Percentiles rank a stretch among this genome's conserved stretches.
These are phyloP conservation scores for Phycomyces blakesleeanus DNA, from an alignment of 192 early-diverging fungal species.

Conservation along the genomic window DNA sequence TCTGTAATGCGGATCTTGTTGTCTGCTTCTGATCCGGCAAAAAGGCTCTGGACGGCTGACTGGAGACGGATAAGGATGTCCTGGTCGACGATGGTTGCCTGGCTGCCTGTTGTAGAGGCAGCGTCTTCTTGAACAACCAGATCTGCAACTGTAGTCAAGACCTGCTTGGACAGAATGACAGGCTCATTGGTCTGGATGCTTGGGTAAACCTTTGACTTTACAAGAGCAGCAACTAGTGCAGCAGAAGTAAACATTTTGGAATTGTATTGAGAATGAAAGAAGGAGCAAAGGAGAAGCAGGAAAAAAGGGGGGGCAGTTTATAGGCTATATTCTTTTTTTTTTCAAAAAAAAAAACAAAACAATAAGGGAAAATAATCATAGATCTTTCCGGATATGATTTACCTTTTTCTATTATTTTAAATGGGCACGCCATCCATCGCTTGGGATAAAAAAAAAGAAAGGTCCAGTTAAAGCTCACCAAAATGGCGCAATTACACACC, in stretches of 20 bases:
- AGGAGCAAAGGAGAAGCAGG: constrained; percentile 7
- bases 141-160: constrained; percentile 6
- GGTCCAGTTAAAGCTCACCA: constrained; percentile 17
- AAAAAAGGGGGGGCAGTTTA: too few species aligned
- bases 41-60: constrained; percentile 2
- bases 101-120: constrained; percentile 22
- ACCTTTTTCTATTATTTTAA: constrained; percentile 1
- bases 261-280: constrained; percentile 3
- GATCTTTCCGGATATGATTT: neutral
- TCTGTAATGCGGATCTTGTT: constrained; percentile 35
- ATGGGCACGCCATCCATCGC: neutral
- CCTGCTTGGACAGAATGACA: constrained; percentile 7
- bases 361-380: constrained; percentile 4
- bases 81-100: constrained; percentile 36
- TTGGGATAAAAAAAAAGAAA: neutral
- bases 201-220: constrained; percentile 20
- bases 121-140: constrained; percentile 1
- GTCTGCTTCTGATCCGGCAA: constrained; percentile 28
- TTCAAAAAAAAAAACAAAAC: too few species aligned
- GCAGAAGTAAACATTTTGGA: constrained; percentile 38
- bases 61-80: constrained; percentile 16
- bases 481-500: constrained; percentile 33
- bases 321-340: too few species aligned
- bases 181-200: constrained; percentile 13
- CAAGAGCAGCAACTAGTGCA: constrained; percentile 33